These are phyloP conservation scores for Acephala macrosclerotiorum DNA, from an alignment of 2,329 filamentous ascomycete genomes.

Conservation along the genomic window DNA sequence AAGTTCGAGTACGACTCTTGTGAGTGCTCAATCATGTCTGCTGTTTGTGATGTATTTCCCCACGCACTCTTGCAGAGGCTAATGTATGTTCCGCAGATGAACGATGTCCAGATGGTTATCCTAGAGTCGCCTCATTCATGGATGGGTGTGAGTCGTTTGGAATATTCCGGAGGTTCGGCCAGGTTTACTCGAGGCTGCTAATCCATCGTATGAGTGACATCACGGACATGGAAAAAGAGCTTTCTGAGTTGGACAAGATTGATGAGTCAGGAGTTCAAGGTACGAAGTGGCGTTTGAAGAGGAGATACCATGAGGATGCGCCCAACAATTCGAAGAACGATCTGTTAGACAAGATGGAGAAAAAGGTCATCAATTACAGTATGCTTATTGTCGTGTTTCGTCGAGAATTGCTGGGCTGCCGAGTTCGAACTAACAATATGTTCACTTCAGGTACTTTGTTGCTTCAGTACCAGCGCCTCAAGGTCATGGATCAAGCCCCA, in stretches of 20 bases:
- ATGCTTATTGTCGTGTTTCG: background rate
- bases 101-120: background rate
- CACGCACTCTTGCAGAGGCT: background rate
- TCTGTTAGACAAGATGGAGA: background rate
- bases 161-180: background rate
- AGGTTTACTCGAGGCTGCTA: background rate
- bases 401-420: background rate
- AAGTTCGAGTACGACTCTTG: background rate
- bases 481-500: background rate
- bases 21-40: background rate
- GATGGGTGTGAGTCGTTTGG: background rate
- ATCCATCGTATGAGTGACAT: background rate
- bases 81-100: background rate
- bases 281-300: background rate
- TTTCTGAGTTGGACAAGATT: background rate
- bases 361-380: background rate
- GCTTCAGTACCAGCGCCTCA: background rate
- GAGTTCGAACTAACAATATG: background rate
- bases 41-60: too few species aligned
- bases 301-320: background rate
- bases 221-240: background rate
- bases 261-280: background rate
- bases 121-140: background rate
- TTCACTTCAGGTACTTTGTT: background rate
- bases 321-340: background rate